Evolutionary conservation across 2,329 filamentous ascomycete species (phyloP).

Genomic region (Penicillium frequentans): DNA sequence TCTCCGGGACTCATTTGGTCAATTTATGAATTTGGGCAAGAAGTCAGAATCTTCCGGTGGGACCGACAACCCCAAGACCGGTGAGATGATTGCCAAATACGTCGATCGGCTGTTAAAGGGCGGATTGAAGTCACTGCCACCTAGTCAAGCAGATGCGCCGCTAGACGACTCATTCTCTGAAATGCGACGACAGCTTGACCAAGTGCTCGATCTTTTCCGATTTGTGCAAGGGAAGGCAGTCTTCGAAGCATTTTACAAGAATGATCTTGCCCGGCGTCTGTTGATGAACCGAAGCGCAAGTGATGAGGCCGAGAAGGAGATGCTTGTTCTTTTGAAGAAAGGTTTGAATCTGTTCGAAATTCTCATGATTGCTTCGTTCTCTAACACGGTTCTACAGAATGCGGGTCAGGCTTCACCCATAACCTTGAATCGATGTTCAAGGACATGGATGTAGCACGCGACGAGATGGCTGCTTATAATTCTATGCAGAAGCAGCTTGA

Average conservation of each 20-base stretch:
- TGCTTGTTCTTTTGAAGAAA: slow-evolving; percentile 86
- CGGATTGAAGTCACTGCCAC: slow-evolving; percentile 66
- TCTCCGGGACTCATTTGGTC: slow-evolving; percentile 80
- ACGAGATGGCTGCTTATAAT: slow-evolving; percentile 91
- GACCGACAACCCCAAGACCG: slow-evolving; percentile 87
- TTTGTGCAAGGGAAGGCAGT: slow-evolving; percentile 97
- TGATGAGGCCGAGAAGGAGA: slow-evolving; percentile 91
- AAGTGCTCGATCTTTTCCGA: slow-evolving; percentile 89
- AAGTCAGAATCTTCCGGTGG: slow-evolving; percentile 70
- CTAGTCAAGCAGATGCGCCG: slow-evolving; percentile 44
- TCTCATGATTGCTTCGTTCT: neutral
- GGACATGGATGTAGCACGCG: slow-evolving; percentile 87
- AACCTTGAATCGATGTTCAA: slow-evolving; percentile 99
- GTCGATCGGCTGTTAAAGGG: slow-evolving; percentile 86
- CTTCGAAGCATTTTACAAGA: slow-evolving; percentile 99
- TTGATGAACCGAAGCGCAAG: slow-evolving; percentile 92
- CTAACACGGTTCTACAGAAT: slow-evolving; percentile 58
- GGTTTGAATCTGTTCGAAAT: slow-evolving; percentile 38
- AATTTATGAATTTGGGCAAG: slow-evolving; percentile 86
- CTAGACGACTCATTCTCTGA: slow-evolving; percentile 88
- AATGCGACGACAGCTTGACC: slow-evolving; percentile 86
- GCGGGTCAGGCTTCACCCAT: slow-evolving; percentile 89
- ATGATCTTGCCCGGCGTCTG: slow-evolving; percentile 83
- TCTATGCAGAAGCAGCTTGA: slow-evolving; percentile 63
- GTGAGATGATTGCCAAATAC: slow-evolving; percentile 98